These are phyloP conservation scores for Candolleomyces aberdarensis DNA, from an alignment of 768 basidiomycete species.

Conservation along the genomic window DNA sequence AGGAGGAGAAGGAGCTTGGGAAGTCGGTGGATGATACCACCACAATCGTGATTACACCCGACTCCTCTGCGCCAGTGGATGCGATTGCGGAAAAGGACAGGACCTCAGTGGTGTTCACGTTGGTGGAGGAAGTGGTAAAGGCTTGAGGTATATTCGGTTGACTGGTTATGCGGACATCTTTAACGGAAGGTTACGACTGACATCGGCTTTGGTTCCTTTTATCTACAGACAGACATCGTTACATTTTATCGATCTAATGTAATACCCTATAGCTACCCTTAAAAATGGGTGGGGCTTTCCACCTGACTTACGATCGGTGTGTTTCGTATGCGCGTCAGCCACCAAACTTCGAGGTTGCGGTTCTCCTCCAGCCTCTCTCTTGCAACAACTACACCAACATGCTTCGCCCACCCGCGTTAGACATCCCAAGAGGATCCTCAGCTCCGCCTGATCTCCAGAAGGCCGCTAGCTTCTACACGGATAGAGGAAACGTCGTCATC, in stretches of 20 bases:
- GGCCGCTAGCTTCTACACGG: no score
- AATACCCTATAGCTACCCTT: not conserved
- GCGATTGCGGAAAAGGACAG: not conserved
- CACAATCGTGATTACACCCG: not conserved
- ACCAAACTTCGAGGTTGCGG: not conserved
- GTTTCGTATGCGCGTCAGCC: not conserved
- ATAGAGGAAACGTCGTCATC: not conserved
- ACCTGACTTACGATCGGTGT: not conserved
- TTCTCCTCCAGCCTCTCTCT: not conserved
- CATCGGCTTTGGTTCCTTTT: no score
- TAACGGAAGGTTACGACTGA: no score
- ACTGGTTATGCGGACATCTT: no score
- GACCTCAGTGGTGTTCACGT: not conserved
- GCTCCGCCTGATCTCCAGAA: no score
- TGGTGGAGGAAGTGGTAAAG: not conserved
- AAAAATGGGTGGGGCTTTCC: not conserved
- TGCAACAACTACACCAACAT: not conserved
- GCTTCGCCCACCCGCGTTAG: not conserved
- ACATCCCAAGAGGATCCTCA: not conserved
- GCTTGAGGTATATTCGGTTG: no score
- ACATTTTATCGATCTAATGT: no score
- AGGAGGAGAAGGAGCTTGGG: not conserved
- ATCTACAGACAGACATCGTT: no score
- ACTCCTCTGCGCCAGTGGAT: not conserved
- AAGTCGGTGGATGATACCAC: not conserved